A percentile compares a stretch with the other conserved stretches of the same genome.
phyloP scores from a whole-genome alignment of 352 stramenopile genomes.

The Globisporangium heterothallicum region DNA sequence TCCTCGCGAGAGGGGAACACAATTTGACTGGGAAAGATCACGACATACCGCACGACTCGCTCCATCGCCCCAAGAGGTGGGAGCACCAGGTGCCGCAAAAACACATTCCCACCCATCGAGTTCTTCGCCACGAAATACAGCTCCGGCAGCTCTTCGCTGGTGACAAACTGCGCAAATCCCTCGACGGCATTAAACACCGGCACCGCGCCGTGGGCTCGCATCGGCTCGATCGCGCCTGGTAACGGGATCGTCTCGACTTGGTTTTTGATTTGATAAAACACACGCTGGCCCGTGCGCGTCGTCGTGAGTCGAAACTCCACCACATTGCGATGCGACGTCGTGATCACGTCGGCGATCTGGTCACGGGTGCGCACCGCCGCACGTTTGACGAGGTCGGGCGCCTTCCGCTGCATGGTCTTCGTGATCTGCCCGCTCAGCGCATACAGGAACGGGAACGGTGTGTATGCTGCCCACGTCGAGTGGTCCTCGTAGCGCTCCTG shows the following conservation, averaged over 20 bases:
- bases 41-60: constrained; percentile 62
- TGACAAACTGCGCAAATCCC: constrained; percentile 69
- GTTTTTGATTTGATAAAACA: constrained; percentile 69
- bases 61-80: constrained; percentile 59
- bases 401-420: constrained; percentile 69
- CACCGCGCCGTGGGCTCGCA: constrained; percentile 53
- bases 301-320: constrained; percentile 57
- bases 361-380: constrained; percentile 60
- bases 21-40: constrained; percentile 70
- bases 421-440: constrained; percentile 58
- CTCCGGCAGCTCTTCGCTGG: constrained; percentile 76
- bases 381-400: constrained; percentile 69
- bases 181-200: constrained; percentile 67
- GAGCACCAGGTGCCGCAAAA: constrained; percentile 64
- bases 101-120: constrained; percentile 56
- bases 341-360: constrained; percentile 50
- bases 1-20: constrained; percentile 79
- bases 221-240: constrained; percentile 38
- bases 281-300: constrained; percentile 47
- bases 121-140: constrained; percentile 85
- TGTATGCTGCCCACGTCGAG: constrained; percentile 53
- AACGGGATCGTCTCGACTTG: constrained; percentile 43
- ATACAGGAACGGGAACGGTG: constrained; percentile 74
- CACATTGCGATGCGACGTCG: constrained; percentile 40
- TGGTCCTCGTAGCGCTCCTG: constrained; percentile 56